Base-by-base conservation (phyloP, 441 rosid species). In the Euphorbia corollata region DNA sequence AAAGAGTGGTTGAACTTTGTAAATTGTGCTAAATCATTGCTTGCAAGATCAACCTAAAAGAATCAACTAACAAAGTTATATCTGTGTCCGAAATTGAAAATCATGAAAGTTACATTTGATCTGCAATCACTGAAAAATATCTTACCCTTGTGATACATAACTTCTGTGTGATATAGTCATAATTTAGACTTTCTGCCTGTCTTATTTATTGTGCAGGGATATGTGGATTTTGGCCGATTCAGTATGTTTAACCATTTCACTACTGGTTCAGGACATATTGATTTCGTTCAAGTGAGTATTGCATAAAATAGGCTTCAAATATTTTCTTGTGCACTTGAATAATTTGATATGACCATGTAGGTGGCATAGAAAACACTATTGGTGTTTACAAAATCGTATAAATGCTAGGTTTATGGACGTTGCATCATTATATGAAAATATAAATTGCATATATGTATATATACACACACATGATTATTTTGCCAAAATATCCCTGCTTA, bases 161-260 rank as follows among this genome's bases (percentile, higher is more conserved):
- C 3, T 41, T 41, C 11, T 41, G 11, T 41, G 41, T 68, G 57
- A 59, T 58, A 34, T 5, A 11, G 23, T 34, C 20, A 22, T 61
- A 38, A 7, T 63, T 67, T 43, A 62, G 19, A 27, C 48, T 45
- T 24, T 63, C 36, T 61, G 13, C 6, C 23, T 38, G 20, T 76
- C 51, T 27, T 59, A 18, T 63, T 38, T n/a, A 53, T 55, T 79
- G 18, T 80, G 80, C 91, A 93, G 97, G 97, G 98, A 68, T 93
- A 91, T 82, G 80, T 91, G 68, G 86, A 80, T 79, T 93, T 85
- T 78, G 97, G 96, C 47, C 65, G 83, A 73, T 93, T 81, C 78
- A 86, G 86, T 64, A 71, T 78, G 58, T 82, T 82, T 70, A 84
- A 86, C 82, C 75, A 82, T 79, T 91, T 91, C 74, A 73, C 74